These are phyloP conservation scores for Cryptococcus sp. DNA, from an alignment of 1,284 basidiomycete species.

Conservation along the genomic window DNA sequence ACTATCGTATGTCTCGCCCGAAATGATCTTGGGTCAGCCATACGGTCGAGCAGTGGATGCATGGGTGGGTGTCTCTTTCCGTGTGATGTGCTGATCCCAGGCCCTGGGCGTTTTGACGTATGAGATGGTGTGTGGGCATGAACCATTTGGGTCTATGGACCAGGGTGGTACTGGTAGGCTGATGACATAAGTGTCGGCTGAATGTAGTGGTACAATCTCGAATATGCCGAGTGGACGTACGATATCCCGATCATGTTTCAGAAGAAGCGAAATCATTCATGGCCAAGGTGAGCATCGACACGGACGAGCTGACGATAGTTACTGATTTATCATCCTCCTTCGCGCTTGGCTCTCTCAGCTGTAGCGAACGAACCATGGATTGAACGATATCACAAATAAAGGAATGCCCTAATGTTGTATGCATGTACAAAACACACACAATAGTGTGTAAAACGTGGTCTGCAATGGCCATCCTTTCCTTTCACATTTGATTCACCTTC, in stretches of 20 bases:
- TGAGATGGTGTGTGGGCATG: slow-evolving; percentile 84
- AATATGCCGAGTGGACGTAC: slow-evolving; percentile 61
- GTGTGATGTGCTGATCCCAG: slow-evolving; percentile 65
- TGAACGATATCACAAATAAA: slow-evolving; percentile 54
- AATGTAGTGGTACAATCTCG: slow-evolving; percentile 30
- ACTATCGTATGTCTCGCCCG: slow-evolving; percentile 89
- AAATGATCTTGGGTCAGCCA: slow-evolving; percentile 79
- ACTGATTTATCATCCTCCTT: slow-evolving; percentile 72
- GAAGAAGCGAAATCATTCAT: slow-evolving; percentile 63
- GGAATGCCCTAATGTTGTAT: too few species aligned
- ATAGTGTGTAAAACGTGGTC: too few species aligned
- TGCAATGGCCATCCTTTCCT: too few species aligned
- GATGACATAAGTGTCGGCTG: neutral
- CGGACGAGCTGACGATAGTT: slow-evolving; percentile 54
- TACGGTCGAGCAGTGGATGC: slow-evolving; percentile 38
- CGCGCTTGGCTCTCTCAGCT: slow-evolving; percentile 68
- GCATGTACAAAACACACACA: too few species aligned
- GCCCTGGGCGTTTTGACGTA: slow-evolving; percentile 92
- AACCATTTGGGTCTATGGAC: slow-evolving; percentile 73
- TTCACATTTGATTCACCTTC: too few species aligned
- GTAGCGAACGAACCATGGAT: slow-evolving; percentile 88
- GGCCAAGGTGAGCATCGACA: slow-evolving; percentile 49
- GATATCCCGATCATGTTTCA: slow-evolving; percentile 62
- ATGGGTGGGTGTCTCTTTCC: slow-evolving; percentile 30
- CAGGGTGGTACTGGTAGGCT: slow-evolving; percentile 10